phyloP scores from a whole-genome alignment of 495 filamentous ascomycete species.

The Talaromyces thailandensis region DNA sequence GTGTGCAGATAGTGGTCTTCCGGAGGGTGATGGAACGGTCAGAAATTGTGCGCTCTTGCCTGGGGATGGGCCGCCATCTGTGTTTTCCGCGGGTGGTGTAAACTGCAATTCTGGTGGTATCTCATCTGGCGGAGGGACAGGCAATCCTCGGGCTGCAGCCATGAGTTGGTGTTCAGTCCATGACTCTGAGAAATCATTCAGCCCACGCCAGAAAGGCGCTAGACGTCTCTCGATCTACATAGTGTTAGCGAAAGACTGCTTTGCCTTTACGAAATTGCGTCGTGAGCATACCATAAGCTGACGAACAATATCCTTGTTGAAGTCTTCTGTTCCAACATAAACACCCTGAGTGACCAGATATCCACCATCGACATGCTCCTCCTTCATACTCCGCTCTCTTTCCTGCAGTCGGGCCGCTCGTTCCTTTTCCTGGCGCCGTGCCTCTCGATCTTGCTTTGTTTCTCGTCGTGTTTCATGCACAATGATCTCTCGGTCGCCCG shows the following conservation, averaged over 20 bases:
- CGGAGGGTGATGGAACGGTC: conserved; percentile 65
- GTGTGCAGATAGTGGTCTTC: conserved; percentile 60
- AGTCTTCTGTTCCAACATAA: conserved; percentile 88
- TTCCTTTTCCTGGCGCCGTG: conserved; percentile 76
- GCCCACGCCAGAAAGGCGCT: conserved; percentile 90
- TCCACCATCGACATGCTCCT: conserved; percentile 90
- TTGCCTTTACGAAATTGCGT: neutral
- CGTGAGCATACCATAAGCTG: conserved; percentile 69
- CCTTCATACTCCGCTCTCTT: conserved; percentile 82
- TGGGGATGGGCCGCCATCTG: conserved; percentile 23
- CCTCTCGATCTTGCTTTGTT: conserved; percentile 87
- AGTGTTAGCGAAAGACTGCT: neutral
- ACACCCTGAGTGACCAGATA: conserved; percentile 91
- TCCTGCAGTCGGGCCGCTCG: conserved; percentile 64
- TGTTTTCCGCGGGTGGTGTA: conserved; percentile 30
- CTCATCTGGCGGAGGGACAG: conserved; percentile 77
- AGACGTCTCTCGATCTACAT: conserved; percentile 79
- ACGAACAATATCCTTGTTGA: conserved; percentile 79
- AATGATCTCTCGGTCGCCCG: conserved; percentile 30
- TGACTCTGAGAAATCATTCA: conserved; percentile 77
- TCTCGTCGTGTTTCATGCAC: conserved; percentile 56
- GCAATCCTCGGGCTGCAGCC: conserved; percentile 77
- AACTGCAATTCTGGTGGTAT: conserved; percentile 60
- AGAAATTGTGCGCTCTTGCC: conserved; percentile 51
- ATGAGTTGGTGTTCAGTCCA: conserved; percentile 94